Base-by-base conservation (phyloP, 1,284 basidiomycete species). In the Kalmanozyma brasiliensis region DNA sequence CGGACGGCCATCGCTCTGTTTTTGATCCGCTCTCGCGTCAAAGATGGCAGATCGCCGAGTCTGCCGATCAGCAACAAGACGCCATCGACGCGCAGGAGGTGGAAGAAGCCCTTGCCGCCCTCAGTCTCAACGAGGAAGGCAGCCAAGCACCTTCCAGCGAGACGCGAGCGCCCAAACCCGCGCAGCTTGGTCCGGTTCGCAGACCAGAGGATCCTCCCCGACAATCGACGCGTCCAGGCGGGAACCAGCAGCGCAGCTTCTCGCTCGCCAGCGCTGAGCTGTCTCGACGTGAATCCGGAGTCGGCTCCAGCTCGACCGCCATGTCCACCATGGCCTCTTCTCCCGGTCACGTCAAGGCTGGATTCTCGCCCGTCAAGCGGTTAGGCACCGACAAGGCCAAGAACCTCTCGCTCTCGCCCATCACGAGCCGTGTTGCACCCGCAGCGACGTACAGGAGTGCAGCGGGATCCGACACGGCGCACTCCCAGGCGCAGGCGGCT, bases 391-490 rank as follows among this genome's bases (percentile, higher is more conserved):
- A 68, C 36, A 59, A 69, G 36, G 20, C 51, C 42, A 65, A 76
- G 34, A 78, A 63, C 24, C 46, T 72, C 22, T 77, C 74, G 26
- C 63, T 77, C 23, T 71, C 73, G 19, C 76, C 76, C 34, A 63
- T 77, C 52, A 71, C 76, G 8, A 62, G 55, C 22, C 59, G 76
- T 7, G 64, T 75, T 8, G 65, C 64, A 17, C 57, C 58, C 1
- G 53, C 60, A n/a, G 48, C 51, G n/a, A 43, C 38, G 4, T 65
- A 70, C 40, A 70, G 52, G 16, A 70, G 62, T 23, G 62, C 49
- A 23, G 30, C 43, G 6, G 52, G 56, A 16, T 38, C 57, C 29
- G 53, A 63, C 3, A 34, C 52, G 49, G 53, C 57, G 14, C 58
- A 51, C 16, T 49, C 52, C 8, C 64, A 67, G 10, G 59, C 65